Percentiles rank a stretch among this genome's conserved stretches.
These are phyloP conservation scores for Ammopiptanthus mongolicus DNA, from an alignment of 306 rosid species.

Conservation along the genomic window DNA sequence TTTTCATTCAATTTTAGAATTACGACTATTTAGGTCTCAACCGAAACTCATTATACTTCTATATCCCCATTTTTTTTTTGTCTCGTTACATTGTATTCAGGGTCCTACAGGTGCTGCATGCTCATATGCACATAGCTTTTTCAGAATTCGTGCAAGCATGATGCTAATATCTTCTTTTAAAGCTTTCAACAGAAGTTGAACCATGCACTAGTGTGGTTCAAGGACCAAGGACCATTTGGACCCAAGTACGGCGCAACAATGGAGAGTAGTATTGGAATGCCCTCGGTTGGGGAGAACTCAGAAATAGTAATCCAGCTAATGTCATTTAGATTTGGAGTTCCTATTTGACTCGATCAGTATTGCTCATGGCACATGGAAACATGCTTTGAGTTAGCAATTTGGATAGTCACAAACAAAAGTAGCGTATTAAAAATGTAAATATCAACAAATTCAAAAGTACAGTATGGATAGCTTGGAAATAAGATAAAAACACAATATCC, in stretches of 20 bases:
- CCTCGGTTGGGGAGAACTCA: not conserved
- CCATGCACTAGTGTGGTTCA: not conserved
- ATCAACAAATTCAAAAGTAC: slow-evolving; percentile 17
- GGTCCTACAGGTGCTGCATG: not conserved
- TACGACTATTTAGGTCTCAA: not conserved
- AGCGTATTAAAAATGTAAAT: not conserved
- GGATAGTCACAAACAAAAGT: not conserved
- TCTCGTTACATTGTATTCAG: not conserved
- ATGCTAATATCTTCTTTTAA: not conserved
- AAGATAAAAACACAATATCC: not conserved
- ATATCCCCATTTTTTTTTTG: not conserved
- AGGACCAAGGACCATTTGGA: not conserved
- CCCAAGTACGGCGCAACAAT: not conserved
- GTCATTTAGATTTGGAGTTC: not conserved
- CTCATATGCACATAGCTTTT: not conserved
- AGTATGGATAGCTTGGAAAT: not conserved
- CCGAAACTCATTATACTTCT: no score
- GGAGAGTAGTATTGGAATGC: not conserved
- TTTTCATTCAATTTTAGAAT: not conserved
- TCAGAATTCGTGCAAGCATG: not conserved
- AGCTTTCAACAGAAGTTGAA: not conserved
- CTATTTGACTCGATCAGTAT: slow-evolving; percentile 4
- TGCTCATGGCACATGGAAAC: not conserved
- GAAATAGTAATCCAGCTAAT: not conserved
- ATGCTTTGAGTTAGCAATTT: not conserved